Conservation (phyloP, 2,329 filamentous ascomycete species). For the Ophiostoma fasciatum region DNA sequence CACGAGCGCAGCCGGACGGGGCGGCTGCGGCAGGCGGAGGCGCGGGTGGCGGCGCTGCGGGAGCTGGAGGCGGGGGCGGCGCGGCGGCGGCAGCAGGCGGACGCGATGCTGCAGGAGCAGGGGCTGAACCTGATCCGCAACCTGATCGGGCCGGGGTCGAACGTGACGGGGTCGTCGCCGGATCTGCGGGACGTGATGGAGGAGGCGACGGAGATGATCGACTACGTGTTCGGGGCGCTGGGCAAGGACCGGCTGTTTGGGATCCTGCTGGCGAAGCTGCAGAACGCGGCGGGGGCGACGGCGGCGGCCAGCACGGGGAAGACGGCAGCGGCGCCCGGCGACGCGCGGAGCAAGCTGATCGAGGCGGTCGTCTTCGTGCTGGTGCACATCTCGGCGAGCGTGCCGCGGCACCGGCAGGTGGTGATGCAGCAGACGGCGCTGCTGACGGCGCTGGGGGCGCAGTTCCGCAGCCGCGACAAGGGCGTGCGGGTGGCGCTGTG, state of each 20-base stretch:
- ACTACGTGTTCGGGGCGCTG: slow-evolving; percentile 62
- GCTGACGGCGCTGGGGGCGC: slow-evolving; percentile 54
- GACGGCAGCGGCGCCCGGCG: slow-evolving; percentile 24
- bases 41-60: slow-evolving; percentile 35
- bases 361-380: slow-evolving; percentile 67
- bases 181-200: slow-evolving; percentile 26
- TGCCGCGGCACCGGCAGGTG: slow-evolving; percentile 61
- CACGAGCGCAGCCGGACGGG: slow-evolving; percentile 20
- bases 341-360: slow-evolving; percentile 55
- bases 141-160: slow-evolving; percentile 44
- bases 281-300: too few relatives aligned
- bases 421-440: slow-evolving; percentile 65
- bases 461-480: slow-evolving; percentile 58
- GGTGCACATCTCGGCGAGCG: slow-evolving; percentile 75
- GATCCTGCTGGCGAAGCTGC: slow-evolving; percentile 64
- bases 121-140: slow-evolving; percentile 83
- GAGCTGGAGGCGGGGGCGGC: slow-evolving; percentile 55
- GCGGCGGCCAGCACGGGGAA: slow-evolving; percentile 9
- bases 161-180: neutral
- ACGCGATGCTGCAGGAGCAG: slow-evolving; percentile 79
- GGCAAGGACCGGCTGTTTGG: slow-evolving; percentile 68
- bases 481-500: slow-evolving; percentile 67
- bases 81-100: slow-evolving; percentile 57
- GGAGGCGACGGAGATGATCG: slow-evolving; percentile 60
- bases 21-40: slow-evolving; percentile 33